Evolutionary conservation across 2,329 filamentous ascomycete species (phyloP).

Genomic region (Geosmithia putterillii): DNA sequence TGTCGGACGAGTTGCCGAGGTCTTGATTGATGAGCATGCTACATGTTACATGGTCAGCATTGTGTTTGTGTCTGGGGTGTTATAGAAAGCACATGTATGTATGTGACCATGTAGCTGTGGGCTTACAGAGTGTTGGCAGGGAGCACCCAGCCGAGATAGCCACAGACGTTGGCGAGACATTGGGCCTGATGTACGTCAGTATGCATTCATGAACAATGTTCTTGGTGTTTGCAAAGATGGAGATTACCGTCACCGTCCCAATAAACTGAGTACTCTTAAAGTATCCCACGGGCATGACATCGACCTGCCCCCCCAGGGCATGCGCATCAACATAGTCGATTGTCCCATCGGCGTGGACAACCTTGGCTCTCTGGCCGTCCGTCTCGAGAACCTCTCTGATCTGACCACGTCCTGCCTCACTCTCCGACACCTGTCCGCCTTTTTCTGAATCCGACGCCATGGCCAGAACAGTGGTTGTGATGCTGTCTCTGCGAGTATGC

Average conservation of each 20-base stretch:
- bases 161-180: conserved; percentile 18
- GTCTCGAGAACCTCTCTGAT: conserved; percentile 1
- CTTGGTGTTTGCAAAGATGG: background rate
- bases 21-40: conserved; percentile 18
- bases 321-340: conserved; percentile 27
- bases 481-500: no score
- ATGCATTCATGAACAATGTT: no score
- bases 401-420: background rate
- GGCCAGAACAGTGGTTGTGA: no score
- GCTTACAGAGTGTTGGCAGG: conserved; percentile 20
- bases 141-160: conserved; percentile 21
- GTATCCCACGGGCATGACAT: conserved; percentile 26
- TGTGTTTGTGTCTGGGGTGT: background rate
- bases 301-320: conserved; percentile 26
- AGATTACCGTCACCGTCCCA: conserved; percentile 21
- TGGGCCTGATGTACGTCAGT: no score
- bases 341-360: conserved; percentile 24
- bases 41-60: background rate
- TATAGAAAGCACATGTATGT: no score
- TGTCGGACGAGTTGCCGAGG: conserved; percentile 16
- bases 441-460: background rate
- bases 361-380: conserved; percentile 13
- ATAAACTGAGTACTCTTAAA: conserved; percentile 25
- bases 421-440: background rate
- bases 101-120: background rate